Evolutionary conservation across 768 basidiomycete species (phyloP), one percentile per base, ranked within the genome.

Genomic region (Rhodotorula graminis): DNA sequence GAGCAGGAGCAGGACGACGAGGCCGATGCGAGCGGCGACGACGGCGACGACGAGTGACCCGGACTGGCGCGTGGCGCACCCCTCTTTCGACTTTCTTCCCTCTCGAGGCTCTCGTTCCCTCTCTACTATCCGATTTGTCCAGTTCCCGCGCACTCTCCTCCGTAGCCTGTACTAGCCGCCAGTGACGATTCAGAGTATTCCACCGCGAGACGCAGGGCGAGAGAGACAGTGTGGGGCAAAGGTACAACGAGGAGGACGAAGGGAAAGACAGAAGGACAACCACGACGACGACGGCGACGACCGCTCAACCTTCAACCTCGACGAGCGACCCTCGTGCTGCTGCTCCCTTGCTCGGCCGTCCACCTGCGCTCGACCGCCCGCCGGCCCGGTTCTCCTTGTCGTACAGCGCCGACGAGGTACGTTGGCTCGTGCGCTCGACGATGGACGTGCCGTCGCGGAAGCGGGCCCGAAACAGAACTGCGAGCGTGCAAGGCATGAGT

Each of bases 401-500:
- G 70, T 74, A 74, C 12, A 74, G 40, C 10, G 61, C 33, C 3
- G 71, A 72, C 2, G 53, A 52, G 8, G 71, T 65, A 3, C 77
- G 72, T 47, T 78, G 77, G 11, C 67, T 69, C 27, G 77, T 78
- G 11, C 77, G 74, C 52, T 78, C 77, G 65, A 76, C 72, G 44
- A 76, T 60, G 15, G 53, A 53, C 12, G 71, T 98, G 7, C 94
- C 95, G 78, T 99, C 93, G 44, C 92, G 85, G 84, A 98, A 97
- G 65, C 90, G 86, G 23, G 94, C 90, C 47, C 89, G 86, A 85
- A 98, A 99, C 46, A 97, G 83, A 21, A 78, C 76, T 71, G 66
- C 14, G 23, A 52, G 15, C 0, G 23, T 12, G 33, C 40, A 44
- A 18, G 2, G 40, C 21, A 23, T 64, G 33, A 52, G 63, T 14